These are phyloP conservation scores for Paecilomyces fulvus DNA, from an alignment of 2,329 filamentous ascomycete species.

Conservation along the genomic window DNA sequence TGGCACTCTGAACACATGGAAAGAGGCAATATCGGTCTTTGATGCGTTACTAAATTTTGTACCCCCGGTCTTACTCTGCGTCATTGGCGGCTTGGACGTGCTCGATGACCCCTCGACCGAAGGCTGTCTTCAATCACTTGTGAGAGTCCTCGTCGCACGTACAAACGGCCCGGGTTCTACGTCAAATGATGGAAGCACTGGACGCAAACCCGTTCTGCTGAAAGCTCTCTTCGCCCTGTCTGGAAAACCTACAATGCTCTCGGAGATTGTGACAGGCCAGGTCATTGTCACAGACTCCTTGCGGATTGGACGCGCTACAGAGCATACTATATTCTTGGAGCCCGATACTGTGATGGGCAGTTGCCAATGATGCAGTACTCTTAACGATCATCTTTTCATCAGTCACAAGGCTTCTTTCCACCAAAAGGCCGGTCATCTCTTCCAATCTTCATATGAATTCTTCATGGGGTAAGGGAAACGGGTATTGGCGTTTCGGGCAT, in stretches of 20 bases:
- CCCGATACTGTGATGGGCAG: background rate
- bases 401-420: too few relatives aligned
- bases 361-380: background rate
- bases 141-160: conserved; percentile 25
- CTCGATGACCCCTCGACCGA: conserved; percentile 26
- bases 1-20: conserved; percentile 27
- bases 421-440: background rate
- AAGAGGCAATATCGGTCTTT: conserved; percentile 26
- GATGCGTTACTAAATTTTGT: conserved; percentile 26
- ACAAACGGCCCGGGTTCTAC: conserved; percentile 15
- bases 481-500: background rate
- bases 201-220: conserved; percentile 15
- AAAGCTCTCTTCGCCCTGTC: conserved; percentile 30
- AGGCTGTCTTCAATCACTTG: conserved; percentile 22
- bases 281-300: conserved; percentile 12
- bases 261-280: conserved; percentile 24
- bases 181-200: conserved; percentile 6
- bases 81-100: conserved; percentile 28
- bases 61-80: conserved; percentile 27
- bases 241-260: conserved; percentile 20
- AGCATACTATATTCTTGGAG: background rate
- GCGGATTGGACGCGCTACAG: background rate
- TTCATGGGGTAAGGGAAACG: background rate
- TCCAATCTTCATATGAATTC: background rate
- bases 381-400: too few relatives aligned